These are phyloP conservation scores for Geotrichum histeridarum DNA, from an alignment of 1,139 yeast genomes.

Conservation along the genomic window DNA sequence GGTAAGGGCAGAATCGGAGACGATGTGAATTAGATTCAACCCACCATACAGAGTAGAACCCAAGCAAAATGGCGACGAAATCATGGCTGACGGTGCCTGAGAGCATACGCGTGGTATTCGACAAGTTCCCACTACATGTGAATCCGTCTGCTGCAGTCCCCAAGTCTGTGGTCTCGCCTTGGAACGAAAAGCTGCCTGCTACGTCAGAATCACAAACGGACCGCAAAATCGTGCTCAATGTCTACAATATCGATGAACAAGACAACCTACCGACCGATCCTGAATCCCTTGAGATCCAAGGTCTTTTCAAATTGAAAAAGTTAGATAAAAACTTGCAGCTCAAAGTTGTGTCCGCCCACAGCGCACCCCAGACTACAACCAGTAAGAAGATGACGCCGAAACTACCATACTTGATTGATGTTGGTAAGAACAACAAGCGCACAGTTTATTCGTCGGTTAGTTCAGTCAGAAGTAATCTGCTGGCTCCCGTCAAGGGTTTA, in stretches of 20 bases:
- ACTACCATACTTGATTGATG: conserved; percentile 26
- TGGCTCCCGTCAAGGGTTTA: conserved; percentile 9
- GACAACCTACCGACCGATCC: conserved; percentile 33
- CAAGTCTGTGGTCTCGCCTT: conserved; percentile 1
- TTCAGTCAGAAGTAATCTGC: conserved; percentile 12
- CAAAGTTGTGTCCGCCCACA: conserved; percentile 15
- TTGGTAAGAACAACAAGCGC: conserved; percentile 11
- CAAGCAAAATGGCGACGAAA: conserved; percentile 5
- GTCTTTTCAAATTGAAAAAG: conserved; percentile 22
- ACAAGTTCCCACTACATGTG: conserved; percentile 45
- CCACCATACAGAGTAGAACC: background rate
- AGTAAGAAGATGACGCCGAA: conserved; percentile 5
- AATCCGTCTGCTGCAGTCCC: conserved; percentile 34
- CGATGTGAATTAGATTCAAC: background rate
- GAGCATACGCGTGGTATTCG: conserved; percentile 44
- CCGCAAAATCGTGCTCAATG: conserved; percentile 24
- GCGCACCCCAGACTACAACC: conserved; percentile 26
- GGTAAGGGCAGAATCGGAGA: conserved; percentile 1
- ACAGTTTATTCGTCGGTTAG: conserved; percentile 12
- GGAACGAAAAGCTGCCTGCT: conserved; percentile 11
- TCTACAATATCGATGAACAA: conserved; percentile 26
- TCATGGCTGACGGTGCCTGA: conserved; percentile 40
- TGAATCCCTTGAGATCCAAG: conserved; percentile 29
- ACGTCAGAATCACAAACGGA: background rate
- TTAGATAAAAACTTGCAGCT: conserved; percentile 2